These are phyloP conservation scores for Pharus latifolius DNA, from an alignment of 176 grass and related monocot species.

Conservation along the genomic window DNA sequence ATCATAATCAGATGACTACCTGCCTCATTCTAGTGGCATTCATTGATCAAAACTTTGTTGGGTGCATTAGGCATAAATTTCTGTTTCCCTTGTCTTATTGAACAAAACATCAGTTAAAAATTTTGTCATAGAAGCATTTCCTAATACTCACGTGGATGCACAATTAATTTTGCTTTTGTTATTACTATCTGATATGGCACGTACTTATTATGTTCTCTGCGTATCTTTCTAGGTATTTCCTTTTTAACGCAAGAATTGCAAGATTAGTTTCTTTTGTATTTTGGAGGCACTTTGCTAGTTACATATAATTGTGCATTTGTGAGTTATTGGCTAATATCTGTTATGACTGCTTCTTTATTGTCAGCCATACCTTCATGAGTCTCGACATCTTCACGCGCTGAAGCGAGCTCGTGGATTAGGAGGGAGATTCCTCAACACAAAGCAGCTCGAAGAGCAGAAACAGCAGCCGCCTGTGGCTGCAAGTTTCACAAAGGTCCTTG, in stretches of 20 bases:
- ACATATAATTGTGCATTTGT: not conserved
- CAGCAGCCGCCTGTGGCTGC: constrained; percentile 16
- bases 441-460: constrained; percentile 49
- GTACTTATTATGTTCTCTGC: not conserved
- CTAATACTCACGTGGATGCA: not conserved
- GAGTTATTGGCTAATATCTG: not conserved
- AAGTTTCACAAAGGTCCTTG: constrained; percentile 13
- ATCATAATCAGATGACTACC: not conserved
- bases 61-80: not conserved
- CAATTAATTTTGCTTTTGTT: not conserved
- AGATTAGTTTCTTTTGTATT: not conserved
- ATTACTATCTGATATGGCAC: not conserved
- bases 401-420: constrained; percentile 85
- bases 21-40: not conserved
- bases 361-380: constrained; percentile 99
- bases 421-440: constrained; percentile 88
- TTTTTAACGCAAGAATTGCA: not conserved
- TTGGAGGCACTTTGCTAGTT: not conserved
- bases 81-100: not conserved
- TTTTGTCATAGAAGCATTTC: not conserved
- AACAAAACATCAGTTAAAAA: not conserved
- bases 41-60: not conserved
- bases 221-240: not conserved
- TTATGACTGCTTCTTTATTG: not conserved
- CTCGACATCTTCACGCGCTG: constrained; percentile 90